Conservation (phyloP, 805 yeast species). For the Lipomyces starkeyi region DNA sequence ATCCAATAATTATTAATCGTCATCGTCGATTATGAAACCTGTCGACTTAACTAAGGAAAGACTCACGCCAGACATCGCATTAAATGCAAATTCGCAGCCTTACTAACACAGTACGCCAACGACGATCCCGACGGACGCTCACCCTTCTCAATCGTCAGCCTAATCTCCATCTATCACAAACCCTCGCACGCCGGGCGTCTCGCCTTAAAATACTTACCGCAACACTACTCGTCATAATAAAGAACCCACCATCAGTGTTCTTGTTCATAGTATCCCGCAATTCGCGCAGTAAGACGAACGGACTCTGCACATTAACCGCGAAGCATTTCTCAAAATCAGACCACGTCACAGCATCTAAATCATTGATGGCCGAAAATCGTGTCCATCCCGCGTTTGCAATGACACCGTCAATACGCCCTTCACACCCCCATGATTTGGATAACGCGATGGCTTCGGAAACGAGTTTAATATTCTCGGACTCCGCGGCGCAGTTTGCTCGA, state of each 20-base stretch:
- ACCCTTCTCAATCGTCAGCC: conserved; percentile 32
- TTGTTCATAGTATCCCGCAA: conserved; percentile 15
- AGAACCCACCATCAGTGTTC: conserved; percentile 32
- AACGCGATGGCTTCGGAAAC: conserved; percentile 42
- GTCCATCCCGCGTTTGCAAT: conserved; percentile 52
- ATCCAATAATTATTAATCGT: neutral
- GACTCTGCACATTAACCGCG: conserved; percentile 37
- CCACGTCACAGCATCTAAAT: conserved; percentile 46
- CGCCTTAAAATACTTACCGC: conserved; percentile 13
- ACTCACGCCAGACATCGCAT: conserved; percentile 42
- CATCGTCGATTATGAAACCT: no score
- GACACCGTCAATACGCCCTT: conserved; percentile 48
- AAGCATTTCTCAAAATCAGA: conserved; percentile 40
- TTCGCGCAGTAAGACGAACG: conserved; percentile 29
- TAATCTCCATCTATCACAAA: neutral
- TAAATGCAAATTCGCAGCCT: conserved; percentile 46
- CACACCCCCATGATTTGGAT: conserved; percentile 37
- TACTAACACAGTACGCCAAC: conserved; percentile 49
- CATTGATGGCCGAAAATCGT: conserved; percentile 45
- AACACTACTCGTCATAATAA: conserved; percentile 29
- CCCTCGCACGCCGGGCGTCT: neutral
- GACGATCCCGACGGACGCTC: conserved; percentile 42
- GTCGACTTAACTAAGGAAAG: neutral
- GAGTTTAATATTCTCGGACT: conserved; percentile 38
- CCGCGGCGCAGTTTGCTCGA: conserved; percentile 44